Evolutionary conservation across 345 rosid species (phyloP).

Genomic region (Carallia brachiata): DNA sequence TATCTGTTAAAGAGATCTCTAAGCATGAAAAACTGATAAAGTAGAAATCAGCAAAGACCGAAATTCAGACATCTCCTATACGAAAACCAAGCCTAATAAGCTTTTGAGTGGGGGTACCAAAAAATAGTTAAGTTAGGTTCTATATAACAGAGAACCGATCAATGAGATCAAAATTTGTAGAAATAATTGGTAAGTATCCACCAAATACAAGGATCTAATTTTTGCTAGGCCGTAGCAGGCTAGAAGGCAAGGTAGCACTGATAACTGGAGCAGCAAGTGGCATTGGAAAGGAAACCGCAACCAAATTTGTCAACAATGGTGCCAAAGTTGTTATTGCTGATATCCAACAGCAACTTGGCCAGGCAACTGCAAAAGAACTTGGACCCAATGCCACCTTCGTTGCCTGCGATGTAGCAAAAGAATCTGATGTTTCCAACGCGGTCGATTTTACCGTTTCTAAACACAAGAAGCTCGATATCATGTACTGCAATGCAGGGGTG

Average conservation of each 20-base stretch:
- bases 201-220: not conserved
- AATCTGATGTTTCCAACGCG: constrained; percentile 61
- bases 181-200: not conserved
- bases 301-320: constrained; percentile 61
- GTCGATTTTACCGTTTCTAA: constrained; percentile 58
- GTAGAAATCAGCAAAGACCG: too few species aligned
- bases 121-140: too few species aligned
- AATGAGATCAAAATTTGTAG: not conserved
- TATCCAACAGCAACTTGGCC: constrained; percentile 52
- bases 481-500: constrained; percentile 85
- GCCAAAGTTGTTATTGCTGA: constrained; percentile 84
- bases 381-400: constrained; percentile 57
- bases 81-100: too few species aligned
- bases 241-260: constrained; percentile 79
- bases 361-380: constrained; percentile 51
- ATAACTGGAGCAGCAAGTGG: constrained; percentile 93
- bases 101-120: too few species aligned
- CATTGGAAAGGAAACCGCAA: constrained; percentile 77
- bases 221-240: constrained; percentile 39
- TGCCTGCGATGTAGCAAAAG: constrained; percentile 68
- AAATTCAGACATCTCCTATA: too few species aligned
- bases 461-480: constrained; percentile 56
- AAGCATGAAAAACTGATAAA: too few species aligned
- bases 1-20: too few species aligned
- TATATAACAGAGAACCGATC: too few species aligned